phyloP scores from a whole-genome alignment of 371 early-diverging fungal genomes.

The Mucor sp. region DNA sequence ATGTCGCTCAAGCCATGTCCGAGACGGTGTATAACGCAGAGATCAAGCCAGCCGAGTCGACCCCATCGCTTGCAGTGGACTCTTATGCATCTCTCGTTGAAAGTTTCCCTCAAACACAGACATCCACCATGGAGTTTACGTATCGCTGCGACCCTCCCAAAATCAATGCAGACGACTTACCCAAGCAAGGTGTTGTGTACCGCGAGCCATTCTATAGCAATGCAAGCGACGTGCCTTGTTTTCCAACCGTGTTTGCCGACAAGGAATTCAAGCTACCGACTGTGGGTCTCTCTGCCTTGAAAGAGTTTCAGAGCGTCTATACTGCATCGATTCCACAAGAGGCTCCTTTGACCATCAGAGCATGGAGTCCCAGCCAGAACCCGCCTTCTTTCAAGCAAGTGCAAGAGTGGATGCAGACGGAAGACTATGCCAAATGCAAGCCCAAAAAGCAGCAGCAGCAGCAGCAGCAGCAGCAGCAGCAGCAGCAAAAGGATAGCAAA shows the following conservation, averaged over 20 bases:
- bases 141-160: constrained; percentile 30
- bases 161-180: not conserved
- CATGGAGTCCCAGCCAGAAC: constrained; percentile 30
- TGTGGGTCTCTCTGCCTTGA: constrained; percentile 18
- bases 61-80: no score
- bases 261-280: constrained; percentile 53
- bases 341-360: not conserved
- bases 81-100: not conserved
- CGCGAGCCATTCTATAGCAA: constrained; percentile 68
- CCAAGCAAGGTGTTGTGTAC: constrained; percentile 34
- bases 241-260: constrained; percentile 53
- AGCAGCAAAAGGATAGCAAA: not conserved
- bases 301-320: constrained; percentile 16
- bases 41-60: not conserved
- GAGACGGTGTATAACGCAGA: not conserved
- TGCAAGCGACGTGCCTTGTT: constrained; percentile 55
- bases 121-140: constrained; percentile 7
- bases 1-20: no score
- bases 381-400: constrained; percentile 39
- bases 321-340: not conserved
- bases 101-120: not conserved
- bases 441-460: not conserved
- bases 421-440: not conserved
- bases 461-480: not conserved
- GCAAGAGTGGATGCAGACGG: constrained; percentile 25